Evolutionary conservation across 1,139 yeast species (phyloP), one percentile per base, ranked within the genome.

Genomic region (Candida pseudocylindracea): DNA sequence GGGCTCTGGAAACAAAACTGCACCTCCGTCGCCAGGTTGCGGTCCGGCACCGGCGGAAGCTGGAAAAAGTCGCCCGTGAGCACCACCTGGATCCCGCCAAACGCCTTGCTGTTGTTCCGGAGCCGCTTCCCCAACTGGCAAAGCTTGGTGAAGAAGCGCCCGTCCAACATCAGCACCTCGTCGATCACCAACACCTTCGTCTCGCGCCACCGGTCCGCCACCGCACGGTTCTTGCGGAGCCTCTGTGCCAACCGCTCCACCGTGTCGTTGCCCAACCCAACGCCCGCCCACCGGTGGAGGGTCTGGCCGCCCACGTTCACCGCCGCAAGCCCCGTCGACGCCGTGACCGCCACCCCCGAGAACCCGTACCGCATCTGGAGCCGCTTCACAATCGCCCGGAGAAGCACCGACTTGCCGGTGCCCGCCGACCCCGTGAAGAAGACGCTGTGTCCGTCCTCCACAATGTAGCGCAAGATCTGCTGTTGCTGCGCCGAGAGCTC

Each of bases 351-450:
- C 1, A 83, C 83, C n/a, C 29, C 28, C 12, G 12, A 26, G 4
- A 27, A 46, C 1, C 61, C 59, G 44, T 70, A 59, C 34, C 55
- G 60, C 1, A 41, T 36, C 37, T 58, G 60, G 36, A 88, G 53
- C 0, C 64, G 58, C 39, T 67, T 63, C 34, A 88, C 85, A 30
- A 88, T 62, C 25, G 74, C 65, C 37, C 74, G 61, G 33, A 91
- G 55, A 12, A 79, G 56, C 5, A 83, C 72, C 2, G 94, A 80
- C 48, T 83, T 83, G 44, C 96, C 96, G 1, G 95, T 83, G 44
- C 95, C 96, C 0, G 96, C 96, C 29, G 94, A 79, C 29, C 96
- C 96, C 0, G 95, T 83, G 45, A 78, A 83, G 46, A 83, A 83
- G 26, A 40, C 36, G 31, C 32, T 38, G 26, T 38, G 36, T 12